Evolutionary conservation across 2,329 filamentous ascomycete genomes (phyloP).

Genomic region (Alternaria brassicae): DNA sequence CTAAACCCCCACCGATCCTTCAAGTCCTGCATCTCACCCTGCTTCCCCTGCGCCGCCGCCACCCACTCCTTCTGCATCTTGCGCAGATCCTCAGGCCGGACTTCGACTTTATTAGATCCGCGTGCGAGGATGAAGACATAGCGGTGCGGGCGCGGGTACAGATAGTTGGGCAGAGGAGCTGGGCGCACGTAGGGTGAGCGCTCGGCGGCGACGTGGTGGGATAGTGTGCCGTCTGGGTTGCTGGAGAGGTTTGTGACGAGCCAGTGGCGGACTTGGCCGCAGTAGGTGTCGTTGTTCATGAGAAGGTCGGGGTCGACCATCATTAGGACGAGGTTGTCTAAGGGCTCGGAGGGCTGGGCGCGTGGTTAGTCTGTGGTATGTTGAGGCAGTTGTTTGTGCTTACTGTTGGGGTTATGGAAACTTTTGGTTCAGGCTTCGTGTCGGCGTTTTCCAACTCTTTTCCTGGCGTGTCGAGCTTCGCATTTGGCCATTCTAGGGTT

Average conservation of each 20-base stretch:
- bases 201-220: constrained; percentile 4
- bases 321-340: constrained; percentile 27
- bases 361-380: neutral
- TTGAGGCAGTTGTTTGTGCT: neutral
- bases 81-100: constrained; percentile 25
- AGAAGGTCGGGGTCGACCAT: constrained; percentile 33
- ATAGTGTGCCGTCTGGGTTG: constrained; percentile 16
- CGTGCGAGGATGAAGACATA: constrained; percentile 31
- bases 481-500: constrained; percentile 22
- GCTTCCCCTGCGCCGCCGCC: constrained; percentile 25
- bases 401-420: constrained; percentile 23
- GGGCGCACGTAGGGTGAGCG: constrained; percentile 30
- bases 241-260: constrained; percentile 26
- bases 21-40: constrained; percentile 28
- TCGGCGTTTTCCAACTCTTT: constrained; percentile 23
- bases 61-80: constrained; percentile 27
- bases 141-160: constrained; percentile 24
- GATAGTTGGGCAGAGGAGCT: constrained; percentile 27
- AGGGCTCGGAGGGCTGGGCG: constrained; percentile 15
- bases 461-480: constrained; percentile 21
- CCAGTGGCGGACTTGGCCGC: constrained; percentile 35
- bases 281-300: constrained; percentile 30
- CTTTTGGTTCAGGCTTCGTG: constrained; percentile 26
- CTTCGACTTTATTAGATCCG: constrained; percentile 2
- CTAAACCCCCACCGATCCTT: constrained; percentile 35